Base-by-base conservation (phyloP, 768 basidiomycete genomes). In the Termitomyces sp. region DNA sequence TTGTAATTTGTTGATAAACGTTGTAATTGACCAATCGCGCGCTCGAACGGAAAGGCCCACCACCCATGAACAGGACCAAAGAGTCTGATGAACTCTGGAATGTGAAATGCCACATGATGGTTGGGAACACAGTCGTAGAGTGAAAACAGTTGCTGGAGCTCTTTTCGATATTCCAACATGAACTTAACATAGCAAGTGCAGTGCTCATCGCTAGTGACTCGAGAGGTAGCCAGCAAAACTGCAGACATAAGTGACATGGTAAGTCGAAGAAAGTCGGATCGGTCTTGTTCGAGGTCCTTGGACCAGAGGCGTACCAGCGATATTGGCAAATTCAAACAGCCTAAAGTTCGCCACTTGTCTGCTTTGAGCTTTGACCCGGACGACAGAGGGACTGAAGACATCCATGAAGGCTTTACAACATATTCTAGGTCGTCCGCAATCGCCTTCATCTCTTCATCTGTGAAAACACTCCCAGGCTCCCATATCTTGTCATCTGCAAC, bases 21-120 rank as follows among this genome's bases (percentile, higher is more conserved):
- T 18, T 65, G 63, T 2, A 65, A 40, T 3, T 35, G 35, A 0
- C 61, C 58, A 8, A 61, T 65, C 1, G 59, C 24, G 6, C 55
- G 26, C 46, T 68, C 61, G 20, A 61, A 63, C 3, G 53, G 33
- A 48, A 65, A 66, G 0, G 53, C 36, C 62, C 64, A 65, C 58
- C 59, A 62, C 0, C 63, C 56, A 28, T 62, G 56, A 28, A 56
- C 43, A 42, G n/a, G 40, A 42, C 40, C 40, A 20, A 20, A 40
- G 18, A 42, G 40, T 42, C 7, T 42, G n/a, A 42, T 42, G 7
- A 42, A 42, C 40, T 42, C n/a, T 9, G 40, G 40, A 20, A 42
- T 42, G 40, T 42, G n/a, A 42, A 42, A 9, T 20, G n/a, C n/a
- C 6, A 42, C 4, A 10, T 42, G 9, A 4, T 42, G 9, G 40